Base-by-base conservation (phyloP, 129 eudicot species). In the Silybum marianum region DNA sequence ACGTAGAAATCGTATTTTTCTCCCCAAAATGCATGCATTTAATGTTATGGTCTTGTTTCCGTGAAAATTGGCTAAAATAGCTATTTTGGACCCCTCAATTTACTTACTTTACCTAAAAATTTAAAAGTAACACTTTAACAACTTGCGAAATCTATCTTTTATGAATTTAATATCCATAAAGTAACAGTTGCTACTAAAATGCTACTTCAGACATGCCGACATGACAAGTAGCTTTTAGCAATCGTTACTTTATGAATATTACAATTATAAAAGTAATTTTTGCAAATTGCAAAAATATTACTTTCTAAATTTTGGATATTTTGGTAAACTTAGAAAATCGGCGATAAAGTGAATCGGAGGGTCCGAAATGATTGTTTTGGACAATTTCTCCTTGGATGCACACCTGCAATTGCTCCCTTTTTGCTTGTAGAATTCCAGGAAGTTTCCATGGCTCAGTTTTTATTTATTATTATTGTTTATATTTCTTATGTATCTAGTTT, bases 21-120 rank as follows among this genome's bases (percentile, higher is more conserved):
- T 38, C 82, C 86, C 82, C 86, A 82, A 82, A 23, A 82, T 32
- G 23, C 63, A 51, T 51, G 63, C 1, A 16, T 51, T 51, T 16
- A 51, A 23, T 18, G 23, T 54, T 54, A 23, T 18, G 23, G 23
- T 54, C 21, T 14, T 51, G 23, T 54, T 54, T 54, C 5, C 23
- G 0, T 1, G 65, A 23, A 54, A 54, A 54, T 54, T n/a, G 65
- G 18, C 9, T 18, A 54, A 54, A 54, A 54, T 54, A 51, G 19
- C 62, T 51, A 51, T 16, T 51, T 51, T 1, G 8, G 21, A 54
- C 23, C 65, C n/a, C 6, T 2, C 65, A 6, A 6, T 54, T 18
- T 3, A 54, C 8, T 54, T n/a, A n/a, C n/a, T n/a, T 51, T 51
- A 51, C 6, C 6, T 6, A 13, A 48, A n/a, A 48, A 13, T 48